Percentiles rank a stretch among this genome's conserved stretches.
Conservation (phyloP, 495 filamentous ascomycete genomes). For the Chaetomidium leptoderma region DNA sequence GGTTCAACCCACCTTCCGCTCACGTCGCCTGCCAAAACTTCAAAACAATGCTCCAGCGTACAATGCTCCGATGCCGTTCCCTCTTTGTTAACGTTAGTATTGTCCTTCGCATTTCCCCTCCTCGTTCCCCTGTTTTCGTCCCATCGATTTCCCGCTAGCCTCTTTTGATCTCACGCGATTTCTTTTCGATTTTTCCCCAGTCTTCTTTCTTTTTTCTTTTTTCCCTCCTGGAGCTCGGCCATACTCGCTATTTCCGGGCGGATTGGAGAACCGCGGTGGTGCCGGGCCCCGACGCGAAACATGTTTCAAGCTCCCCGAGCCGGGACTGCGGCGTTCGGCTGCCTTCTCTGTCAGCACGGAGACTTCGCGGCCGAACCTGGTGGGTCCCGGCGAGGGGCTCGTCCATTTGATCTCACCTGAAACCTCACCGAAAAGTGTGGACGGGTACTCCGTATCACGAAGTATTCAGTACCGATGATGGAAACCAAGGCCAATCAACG, state of each 20-base stretch:
- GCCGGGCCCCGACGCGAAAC: constrained; percentile 14
- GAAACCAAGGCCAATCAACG: no score
- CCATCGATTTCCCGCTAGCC: not conserved
- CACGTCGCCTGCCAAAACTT: not conserved
- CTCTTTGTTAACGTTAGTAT: not conserved
- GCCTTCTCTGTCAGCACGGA: not conserved
- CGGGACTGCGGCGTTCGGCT: not conserved
- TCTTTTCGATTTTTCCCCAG: not conserved
- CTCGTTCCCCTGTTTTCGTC: not conserved
- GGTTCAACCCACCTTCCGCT: constrained; percentile 1
- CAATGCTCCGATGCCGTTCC: no score
- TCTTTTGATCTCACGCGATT: not conserved
- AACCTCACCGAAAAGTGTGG: constrained; percentile 2
- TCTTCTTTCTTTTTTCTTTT: not conserved
- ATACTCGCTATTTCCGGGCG: no score
- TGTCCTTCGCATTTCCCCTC: not conserved
- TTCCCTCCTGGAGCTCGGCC: no score
- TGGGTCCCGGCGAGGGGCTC: not conserved
- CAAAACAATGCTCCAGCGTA: not conserved
- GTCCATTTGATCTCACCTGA: not conserved
- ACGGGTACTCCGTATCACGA: no score
- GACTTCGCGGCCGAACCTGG: not conserved
- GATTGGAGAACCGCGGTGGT: not conserved
- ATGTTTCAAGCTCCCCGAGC: constrained; percentile 18
- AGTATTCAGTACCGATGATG: not conserved